Evolutionary conservation across 2,329 filamentous ascomycete species (phyloP), one percentile per base, ranked within the genome.

Genomic region (Pseudogymnoascus verrucosus): DNA sequence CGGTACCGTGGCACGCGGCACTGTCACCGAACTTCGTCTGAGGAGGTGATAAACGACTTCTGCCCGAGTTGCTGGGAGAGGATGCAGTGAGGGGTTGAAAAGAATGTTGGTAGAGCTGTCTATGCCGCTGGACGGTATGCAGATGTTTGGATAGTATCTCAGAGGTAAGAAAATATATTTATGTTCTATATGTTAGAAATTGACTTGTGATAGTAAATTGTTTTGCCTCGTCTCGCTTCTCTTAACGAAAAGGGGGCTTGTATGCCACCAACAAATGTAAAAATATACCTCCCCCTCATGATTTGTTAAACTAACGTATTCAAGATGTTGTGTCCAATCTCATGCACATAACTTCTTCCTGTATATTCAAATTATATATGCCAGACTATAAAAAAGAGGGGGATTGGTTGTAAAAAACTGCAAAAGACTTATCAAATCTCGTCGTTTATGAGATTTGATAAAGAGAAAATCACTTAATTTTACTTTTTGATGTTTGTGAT

Each of bases 351-450:
- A 16, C 2, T 6, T 26, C 8, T 54, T 5, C 1, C 23, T 31
- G 4, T 2, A 31, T 54, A 11, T 54, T 16, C 47, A 2, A 14
- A 8, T 16, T 16, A 51, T 16, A 31, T 4, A 31, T 34, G 47
- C 1, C 5, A 31, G 3, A 19, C n/a, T 54, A 16, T 8, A 57
- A 57, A 54, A 57, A 19, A 31, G 1, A 11, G 7, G 28, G 47
- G n/a, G 26, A 28, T 19, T 34, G n/a, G 2, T 57, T 34, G 11
- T 57, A 1, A 8, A 57, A 34, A 57, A 34, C 28, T 34, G 28
- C 51, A 57, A 57, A 57, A 57, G 51, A 57, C 51, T 57, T 57
- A 21, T 34, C 51, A 57, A 57, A 57, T 34, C 51, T 57, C 51
- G n/a, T 3, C 3, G 11, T 57, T 23, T 54, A 16, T 57, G 51